phyloP scores from a whole-genome alignment of 176 grass and related monocot genomes.

The Alopecurus myosuroides region DNA sequence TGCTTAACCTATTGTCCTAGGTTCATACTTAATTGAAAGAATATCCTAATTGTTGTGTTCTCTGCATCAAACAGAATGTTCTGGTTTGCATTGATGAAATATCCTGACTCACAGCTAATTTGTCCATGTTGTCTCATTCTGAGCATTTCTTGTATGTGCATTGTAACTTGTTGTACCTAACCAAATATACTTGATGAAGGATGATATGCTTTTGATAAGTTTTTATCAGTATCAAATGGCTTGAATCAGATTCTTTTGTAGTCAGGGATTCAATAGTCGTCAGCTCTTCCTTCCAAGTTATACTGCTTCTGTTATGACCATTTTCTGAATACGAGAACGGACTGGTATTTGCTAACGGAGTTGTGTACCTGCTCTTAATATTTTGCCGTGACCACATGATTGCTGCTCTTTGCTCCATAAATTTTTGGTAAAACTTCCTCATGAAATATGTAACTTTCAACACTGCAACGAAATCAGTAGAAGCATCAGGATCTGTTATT shows the following conservation, averaged over 20 bases:
- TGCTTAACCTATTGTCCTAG: neutral
- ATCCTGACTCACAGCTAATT: neutral
- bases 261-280: neutral
- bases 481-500: neutral
- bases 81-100: neutral
- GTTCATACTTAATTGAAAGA: neutral
- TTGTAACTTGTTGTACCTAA: neutral
- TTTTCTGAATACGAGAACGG: neutral
- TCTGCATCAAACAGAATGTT: slow-evolving; percentile 3
- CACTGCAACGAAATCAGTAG: neutral
- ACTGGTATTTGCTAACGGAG: neutral
- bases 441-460: neutral
- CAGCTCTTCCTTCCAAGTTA: neutral
- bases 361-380: neutral
- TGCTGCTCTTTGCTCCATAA: neutral
- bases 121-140: neutral
- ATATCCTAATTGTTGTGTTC: neutral
- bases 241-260: neutral
- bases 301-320: neutral
- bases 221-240: neutral
- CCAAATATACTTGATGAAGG: neutral
- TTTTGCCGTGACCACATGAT: neutral
- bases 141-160: neutral
- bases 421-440: neutral
- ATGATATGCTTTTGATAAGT: neutral